Base-by-base conservation (phyloP, 495 filamentous ascomycete species). In the Penicillium cosmopolitanum region DNA sequence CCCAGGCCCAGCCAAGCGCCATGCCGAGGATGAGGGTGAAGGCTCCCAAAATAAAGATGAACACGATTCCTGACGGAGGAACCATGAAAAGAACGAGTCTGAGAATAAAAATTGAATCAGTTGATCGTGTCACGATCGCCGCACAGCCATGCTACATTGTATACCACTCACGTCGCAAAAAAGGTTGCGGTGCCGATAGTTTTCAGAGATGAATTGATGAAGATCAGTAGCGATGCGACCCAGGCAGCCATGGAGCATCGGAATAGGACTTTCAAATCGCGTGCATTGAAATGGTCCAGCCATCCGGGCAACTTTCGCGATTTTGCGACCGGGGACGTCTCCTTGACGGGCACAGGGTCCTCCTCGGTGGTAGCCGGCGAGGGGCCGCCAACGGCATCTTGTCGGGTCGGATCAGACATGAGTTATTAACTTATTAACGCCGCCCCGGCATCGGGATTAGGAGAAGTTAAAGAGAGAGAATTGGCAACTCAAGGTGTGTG, bases 251-350 rank as follows among this genome's bases (percentile, higher is more conserved):
- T 63, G 48, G 67, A 72, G 43, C 77, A 81, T 33, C 77, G 76
- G 54, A 80, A 77, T 19, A 78, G 61, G 18, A 73, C 66, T 65
- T 80, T 80, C 35, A 81, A 61, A 50, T 80, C 77, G 61, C 72
- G 74, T 6, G 58, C 70, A 66, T 78, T 78, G 73, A 79, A 79
- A 55, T 80, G 77, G 53, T 79, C 70, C 19, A 79, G 64, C 58
- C 67, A 77, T 23, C 58, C 54, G 3, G 77, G 77, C 48, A 79
- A 42, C 36, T 67, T 71, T 31, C 47, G 52, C 21, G 59, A 3
- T 21, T 63, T 62, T 13, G 63, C 38, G 16, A 33, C 28, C 5
- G 55, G 28, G 3, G 36, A 13, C 23, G 34, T 31, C 28, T 31
- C 46, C 31, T 64, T 62, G 5, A 33, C 38, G 15, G 65, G 35